These are phyloP conservation scores for Suillus tomentosus DNA, from an alignment of 768 basidiomycete species.

Conservation along the genomic window DNA sequence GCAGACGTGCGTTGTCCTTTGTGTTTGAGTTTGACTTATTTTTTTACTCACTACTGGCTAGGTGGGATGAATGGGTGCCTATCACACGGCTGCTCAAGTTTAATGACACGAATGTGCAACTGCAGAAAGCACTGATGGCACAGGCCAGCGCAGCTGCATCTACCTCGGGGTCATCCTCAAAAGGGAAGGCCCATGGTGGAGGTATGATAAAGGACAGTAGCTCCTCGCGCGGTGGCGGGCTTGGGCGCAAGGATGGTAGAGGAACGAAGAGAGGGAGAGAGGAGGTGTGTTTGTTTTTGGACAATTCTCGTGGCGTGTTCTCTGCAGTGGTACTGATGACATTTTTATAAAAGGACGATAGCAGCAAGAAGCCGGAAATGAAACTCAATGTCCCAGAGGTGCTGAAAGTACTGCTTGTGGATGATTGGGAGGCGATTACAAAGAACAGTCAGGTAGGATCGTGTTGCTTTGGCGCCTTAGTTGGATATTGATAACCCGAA, in stretches of 20 bases:
- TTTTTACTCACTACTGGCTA: conserved; percentile 31
- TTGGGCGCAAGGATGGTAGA: conserved; percentile 58
- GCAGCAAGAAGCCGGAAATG: conserved; percentile 80
- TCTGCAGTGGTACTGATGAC: neutral
- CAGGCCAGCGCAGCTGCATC: conserved; percentile 46
- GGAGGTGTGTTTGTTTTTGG: conserved; percentile 49
- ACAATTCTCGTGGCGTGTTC: neutral
- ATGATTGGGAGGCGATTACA: conserved; percentile 98
- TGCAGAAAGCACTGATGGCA: conserved; percentile 69
- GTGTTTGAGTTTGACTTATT: neutral
- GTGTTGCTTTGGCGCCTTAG: neutral
- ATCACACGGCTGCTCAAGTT: conserved; percentile 77
- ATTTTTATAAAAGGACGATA: conserved; percentile 60
- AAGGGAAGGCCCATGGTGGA: conserved; percentile 23
- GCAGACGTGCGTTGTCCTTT: conserved; percentile 66
- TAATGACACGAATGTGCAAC: conserved; percentile 75
- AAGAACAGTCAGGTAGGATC: conserved; percentile 82
- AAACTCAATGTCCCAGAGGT: conserved; percentile 87
- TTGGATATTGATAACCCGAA: neutral
- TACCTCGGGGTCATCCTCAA: conserved; percentile 34
- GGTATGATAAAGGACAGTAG: conserved; percentile 29
- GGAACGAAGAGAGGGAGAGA: conserved; percentile 76
- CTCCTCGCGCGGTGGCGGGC: conserved; percentile 29
- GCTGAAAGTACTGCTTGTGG: conserved; percentile 88
- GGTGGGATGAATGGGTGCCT: conserved; percentile 99